Conservation (phyloP, 2,329 filamentous ascomycete species). For the Ceratocystiopsis brevicomis region DNA sequence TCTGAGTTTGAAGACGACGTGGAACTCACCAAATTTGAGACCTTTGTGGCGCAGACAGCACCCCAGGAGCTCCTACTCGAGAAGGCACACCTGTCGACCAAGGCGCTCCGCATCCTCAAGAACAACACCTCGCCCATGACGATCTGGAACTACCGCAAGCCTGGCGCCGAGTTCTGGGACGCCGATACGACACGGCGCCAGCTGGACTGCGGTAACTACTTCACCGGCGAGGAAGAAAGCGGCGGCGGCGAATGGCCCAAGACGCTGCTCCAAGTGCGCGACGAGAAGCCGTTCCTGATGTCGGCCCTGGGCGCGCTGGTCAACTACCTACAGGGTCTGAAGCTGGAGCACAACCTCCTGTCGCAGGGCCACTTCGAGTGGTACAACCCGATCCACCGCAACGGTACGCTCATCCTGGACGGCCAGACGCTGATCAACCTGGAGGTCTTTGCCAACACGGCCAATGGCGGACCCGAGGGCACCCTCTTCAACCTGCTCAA, state of each 20-base stretch:
- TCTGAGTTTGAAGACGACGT: conserved; percentile 81
- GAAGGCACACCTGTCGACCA: conserved; percentile 71
- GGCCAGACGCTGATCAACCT: conserved; percentile 94
- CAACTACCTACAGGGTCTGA: conserved; percentile 69
- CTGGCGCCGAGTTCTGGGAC: conserved; percentile 77
- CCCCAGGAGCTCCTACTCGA: conserved; percentile 81
- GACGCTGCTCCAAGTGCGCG: conserved; percentile 48
- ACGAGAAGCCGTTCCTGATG: conserved; percentile 61
- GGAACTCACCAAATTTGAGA: conserved; percentile 93
- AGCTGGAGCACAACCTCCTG: conserved; percentile 72
- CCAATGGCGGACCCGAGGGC: conserved; percentile 66
- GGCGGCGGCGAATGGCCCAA: conserved; percentile 52
- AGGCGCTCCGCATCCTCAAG: conserved; percentile 80
- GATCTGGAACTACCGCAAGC: conserved; percentile 86
- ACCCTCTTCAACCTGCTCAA: conserved; percentile 85
- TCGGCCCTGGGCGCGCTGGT: conserved; percentile 79
- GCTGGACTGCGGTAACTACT: conserved; percentile 64
- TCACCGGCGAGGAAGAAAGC: conserved; percentile 34
- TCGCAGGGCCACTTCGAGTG: conserved; percentile 79
- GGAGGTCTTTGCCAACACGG: conserved; percentile 89
- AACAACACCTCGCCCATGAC: conserved; percentile 87
- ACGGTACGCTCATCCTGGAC: conserved; percentile 80
- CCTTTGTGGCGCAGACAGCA: conserved; percentile 77
- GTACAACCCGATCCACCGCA: conserved; percentile 81
- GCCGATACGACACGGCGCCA: conserved; percentile 67